Evolutionary conservation across 208 protist genomes (phyloP).

Genomic region (Hexamita inflata): DNA sequence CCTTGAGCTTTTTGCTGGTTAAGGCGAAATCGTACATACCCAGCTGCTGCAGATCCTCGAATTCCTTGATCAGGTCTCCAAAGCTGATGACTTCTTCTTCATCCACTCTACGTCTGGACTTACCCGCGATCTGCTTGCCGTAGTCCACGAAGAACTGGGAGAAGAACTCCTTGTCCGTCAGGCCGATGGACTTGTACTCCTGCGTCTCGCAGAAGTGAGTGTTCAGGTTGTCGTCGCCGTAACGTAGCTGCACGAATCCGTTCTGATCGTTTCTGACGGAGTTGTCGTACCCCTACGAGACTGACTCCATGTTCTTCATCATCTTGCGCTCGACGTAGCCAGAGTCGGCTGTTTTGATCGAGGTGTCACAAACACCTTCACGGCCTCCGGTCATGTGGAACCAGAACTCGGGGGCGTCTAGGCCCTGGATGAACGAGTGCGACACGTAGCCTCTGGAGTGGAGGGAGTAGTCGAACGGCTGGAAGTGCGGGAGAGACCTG

Average conservation of each 20-base stretch:
- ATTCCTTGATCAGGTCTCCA: too few species aligned
- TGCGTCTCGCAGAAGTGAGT: conserved; percentile 66
- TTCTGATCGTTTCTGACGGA: conserved; percentile 69
- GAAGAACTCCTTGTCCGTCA: conserved; percentile 34
- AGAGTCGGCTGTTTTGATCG: conserved; percentile 96
- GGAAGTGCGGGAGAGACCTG: conserved; percentile 87
- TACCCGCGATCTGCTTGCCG: conserved; percentile 11
- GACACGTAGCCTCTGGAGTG: conserved; percentile 87
- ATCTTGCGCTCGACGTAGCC: conserved; percentile 70
- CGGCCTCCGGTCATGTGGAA: conserved; percentile 98
- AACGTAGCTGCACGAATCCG: conserved; percentile 83
- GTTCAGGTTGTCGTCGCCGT: conserved; percentile 97
- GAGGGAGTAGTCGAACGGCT: conserved; percentile 85
- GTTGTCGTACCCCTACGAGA: conserved; percentile 60
- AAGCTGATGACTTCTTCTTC: too few species aligned
- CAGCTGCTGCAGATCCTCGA: too few species aligned
- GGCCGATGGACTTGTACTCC: conserved; percentile 35
- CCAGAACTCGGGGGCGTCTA: conserved; percentile 95
- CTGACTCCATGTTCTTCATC: conserved; percentile 90
- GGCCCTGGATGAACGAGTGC: conserved; percentile 79
- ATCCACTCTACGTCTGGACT: too few species aligned
- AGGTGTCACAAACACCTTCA: conserved; percentile 97
- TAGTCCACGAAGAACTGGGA: conserved; percentile 29
- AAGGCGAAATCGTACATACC: too few species aligned
- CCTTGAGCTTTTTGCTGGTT: too few species aligned